Conservation (phyloP, 345 rosid genomes). For the Populus pruinosa region DNA sequence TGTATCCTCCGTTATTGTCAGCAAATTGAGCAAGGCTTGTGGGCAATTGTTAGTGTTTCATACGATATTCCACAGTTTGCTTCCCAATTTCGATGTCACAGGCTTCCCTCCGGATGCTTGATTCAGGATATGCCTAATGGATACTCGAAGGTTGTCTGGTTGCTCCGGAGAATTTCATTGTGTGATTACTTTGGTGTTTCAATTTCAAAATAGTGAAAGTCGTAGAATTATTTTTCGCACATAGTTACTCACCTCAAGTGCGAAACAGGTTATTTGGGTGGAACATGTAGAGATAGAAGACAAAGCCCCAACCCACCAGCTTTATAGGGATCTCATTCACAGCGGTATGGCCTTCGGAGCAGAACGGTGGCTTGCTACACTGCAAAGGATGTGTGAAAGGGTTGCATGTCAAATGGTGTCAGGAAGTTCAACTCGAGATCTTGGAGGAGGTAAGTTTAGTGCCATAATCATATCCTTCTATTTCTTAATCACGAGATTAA, state of each 20-base stretch:
- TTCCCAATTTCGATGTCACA: conserved; percentile 51
- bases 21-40: conserved; percentile 84
- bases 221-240: neutral
- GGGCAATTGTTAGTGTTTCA: conserved; percentile 85
- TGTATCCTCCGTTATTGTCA: conserved; percentile 77
- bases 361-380: conserved; percentile 70
- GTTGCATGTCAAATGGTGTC: conserved; percentile 72
- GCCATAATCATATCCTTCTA: neutral
- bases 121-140: conserved; percentile 97
- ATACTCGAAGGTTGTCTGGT: conserved; percentile 67
- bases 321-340: conserved; percentile 62
- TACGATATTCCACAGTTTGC: conserved; percentile 70
- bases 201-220: neutral
- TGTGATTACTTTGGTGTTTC: conserved; percentile 8
- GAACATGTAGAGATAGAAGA: conserved; percentile 90
- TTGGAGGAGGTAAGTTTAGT: conserved; percentile 63
- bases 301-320: conserved; percentile 44
- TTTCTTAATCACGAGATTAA: neutral
- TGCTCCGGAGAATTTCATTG: conserved; percentile 1
- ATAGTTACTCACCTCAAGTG: conserved; percentile 8
- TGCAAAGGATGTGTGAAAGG: conserved; percentile 86
- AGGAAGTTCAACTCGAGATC: conserved; percentile 58
- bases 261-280: conserved; percentile 79
- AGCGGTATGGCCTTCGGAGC: conserved; percentile 88
- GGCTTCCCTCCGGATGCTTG: conserved; percentile 94